phyloP scores from a whole-genome alignment of 495 filamentous ascomycete species.

The Xylaria palmicola region DNA sequence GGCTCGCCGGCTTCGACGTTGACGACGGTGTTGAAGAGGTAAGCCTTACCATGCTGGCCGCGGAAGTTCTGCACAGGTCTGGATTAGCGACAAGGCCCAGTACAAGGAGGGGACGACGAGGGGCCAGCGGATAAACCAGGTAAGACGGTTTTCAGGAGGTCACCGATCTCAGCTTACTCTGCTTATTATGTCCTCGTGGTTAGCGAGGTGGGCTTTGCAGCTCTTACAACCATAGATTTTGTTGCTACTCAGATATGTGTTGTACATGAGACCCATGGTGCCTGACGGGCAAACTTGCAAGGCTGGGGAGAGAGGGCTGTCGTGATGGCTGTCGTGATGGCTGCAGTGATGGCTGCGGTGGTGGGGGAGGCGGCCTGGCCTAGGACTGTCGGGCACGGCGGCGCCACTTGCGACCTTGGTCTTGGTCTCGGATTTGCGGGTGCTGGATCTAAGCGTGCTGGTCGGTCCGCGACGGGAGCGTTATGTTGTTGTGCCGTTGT shows the following conservation, averaged over 20 bases:
- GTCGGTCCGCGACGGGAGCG: too few relatives aligned
- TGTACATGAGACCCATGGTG: constrained; percentile 90
- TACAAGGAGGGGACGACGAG: neutral
- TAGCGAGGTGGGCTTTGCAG: constrained; percentile 93
- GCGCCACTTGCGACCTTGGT: too few relatives aligned
- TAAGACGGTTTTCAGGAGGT: constrained; percentile 2
- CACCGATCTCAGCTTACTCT: constrained; percentile 58
- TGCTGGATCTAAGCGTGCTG: too few relatives aligned
- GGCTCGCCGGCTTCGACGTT: constrained; percentile 80
- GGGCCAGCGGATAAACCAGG: neutral
- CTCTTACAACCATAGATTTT: constrained; percentile 94
- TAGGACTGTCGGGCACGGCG: too few relatives aligned
- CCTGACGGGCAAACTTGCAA: neutral
- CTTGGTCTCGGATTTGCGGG: too few relatives aligned
- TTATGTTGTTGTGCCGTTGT: too few relatives aligned
- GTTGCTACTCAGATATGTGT: constrained; percentile 85
- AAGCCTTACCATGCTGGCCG: constrained; percentile 97
- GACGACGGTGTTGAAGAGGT: constrained; percentile 91
- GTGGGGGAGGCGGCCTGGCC: too few relatives aligned
- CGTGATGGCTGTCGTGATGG: too few relatives aligned
- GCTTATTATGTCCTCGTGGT: constrained; percentile 94
- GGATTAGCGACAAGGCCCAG: neutral
- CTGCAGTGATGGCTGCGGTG: too few relatives aligned
- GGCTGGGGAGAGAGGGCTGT: neutral
- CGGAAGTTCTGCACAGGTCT: constrained; percentile 77